phyloP scores from a whole-genome alignment of 148 eudicot species.

The Spergularia marina region DNA sequence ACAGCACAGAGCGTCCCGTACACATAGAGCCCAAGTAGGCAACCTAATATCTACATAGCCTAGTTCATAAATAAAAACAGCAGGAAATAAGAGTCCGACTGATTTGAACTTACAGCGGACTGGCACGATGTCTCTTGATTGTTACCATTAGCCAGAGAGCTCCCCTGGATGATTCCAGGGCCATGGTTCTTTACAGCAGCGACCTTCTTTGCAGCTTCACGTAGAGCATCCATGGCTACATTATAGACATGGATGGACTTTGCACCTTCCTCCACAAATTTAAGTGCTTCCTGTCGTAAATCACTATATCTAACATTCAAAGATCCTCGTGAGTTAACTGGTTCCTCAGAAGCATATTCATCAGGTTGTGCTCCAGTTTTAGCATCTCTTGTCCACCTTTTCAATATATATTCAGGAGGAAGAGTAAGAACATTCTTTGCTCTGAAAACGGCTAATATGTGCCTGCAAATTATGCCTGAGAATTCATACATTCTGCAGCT shows the following conservation, averaged over 20 bases:
- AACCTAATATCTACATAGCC: neutral
- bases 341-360: slow-evolving; percentile 23
- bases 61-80: neutral
- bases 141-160: slow-evolving; percentile 23
- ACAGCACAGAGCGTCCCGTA: no score
- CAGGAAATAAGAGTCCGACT: neutral
- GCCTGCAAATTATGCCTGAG: slow-evolving; percentile 43
- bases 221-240: slow-evolving; percentile 40
- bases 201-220: slow-evolving; percentile 38
- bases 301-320: slow-evolving; percentile 28
- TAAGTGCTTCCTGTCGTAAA: slow-evolving; percentile 40
- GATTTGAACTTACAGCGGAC: slow-evolving; percentile 27
- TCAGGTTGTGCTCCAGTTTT: slow-evolving; percentile 25
- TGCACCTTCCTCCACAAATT: slow-evolving; percentile 49
- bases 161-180: slow-evolving; percentile 16
- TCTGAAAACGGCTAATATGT: slow-evolving; percentile 43
- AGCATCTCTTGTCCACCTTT: slow-evolving; percentile 47
- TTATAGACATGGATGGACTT: slow-evolving; percentile 44
- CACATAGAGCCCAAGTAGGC: neutral
- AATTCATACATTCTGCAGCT: slow-evolving; percentile 50
- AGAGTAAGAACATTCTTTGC: slow-evolving; percentile 43
- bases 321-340: slow-evolving; percentile 22
- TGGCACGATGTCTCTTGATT: slow-evolving; percentile 16
- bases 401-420: slow-evolving; percentile 34
- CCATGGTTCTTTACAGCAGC: slow-evolving; percentile 31